These are phyloP conservation scores for Candida neerlandica DNA, from an alignment of 1,139 yeast species.

Conservation along the genomic window DNA sequence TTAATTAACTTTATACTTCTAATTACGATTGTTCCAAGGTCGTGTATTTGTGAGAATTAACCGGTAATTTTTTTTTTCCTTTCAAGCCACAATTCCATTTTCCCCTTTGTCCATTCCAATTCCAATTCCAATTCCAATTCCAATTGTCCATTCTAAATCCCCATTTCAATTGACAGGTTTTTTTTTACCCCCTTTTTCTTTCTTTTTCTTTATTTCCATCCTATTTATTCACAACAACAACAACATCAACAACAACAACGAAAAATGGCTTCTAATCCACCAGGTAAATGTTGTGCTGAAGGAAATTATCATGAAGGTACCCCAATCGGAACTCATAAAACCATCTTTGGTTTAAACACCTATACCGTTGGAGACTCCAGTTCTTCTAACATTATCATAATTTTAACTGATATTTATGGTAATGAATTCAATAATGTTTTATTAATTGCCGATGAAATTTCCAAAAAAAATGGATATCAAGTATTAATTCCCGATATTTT, in stretches of 20 bases:
- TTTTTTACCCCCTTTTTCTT: too few relatives aligned
- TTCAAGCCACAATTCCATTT: too few relatives aligned
- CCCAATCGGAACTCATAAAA: conserved; percentile 45
- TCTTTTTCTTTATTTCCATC: too few relatives aligned
- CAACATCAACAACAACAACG: not conserved
- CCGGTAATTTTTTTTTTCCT: too few relatives aligned
- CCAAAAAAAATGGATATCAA: conserved; percentile 44
- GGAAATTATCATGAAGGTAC: conserved; percentile 53
- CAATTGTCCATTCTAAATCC: too few relatives aligned
- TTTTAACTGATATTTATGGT: conserved; percentile 74
- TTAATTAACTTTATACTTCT: too few relatives aligned
- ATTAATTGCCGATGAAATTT: conserved; percentile 72
- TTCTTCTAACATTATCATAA: conserved; percentile 50
- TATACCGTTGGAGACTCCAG: conserved; percentile 56
- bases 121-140: too few relatives aligned
- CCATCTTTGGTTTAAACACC: conserved; percentile 50
- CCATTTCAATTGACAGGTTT: too few relatives aligned
- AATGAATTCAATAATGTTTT: conserved; percentile 54
- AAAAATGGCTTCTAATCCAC: conserved; percentile 57
- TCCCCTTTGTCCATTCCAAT: too few relatives aligned
- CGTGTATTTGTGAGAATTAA: too few relatives aligned
- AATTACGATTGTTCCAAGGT: too few relatives aligned
- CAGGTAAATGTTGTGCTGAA: conserved; percentile 50
- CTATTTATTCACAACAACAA: not conserved
- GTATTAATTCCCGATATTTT: conserved; percentile 78